Evolutionary conservation across 1,139 yeast genomes (phyloP), one percentile per base, ranked within the genome.

Genomic region (Yamadazyma sp.): DNA sequence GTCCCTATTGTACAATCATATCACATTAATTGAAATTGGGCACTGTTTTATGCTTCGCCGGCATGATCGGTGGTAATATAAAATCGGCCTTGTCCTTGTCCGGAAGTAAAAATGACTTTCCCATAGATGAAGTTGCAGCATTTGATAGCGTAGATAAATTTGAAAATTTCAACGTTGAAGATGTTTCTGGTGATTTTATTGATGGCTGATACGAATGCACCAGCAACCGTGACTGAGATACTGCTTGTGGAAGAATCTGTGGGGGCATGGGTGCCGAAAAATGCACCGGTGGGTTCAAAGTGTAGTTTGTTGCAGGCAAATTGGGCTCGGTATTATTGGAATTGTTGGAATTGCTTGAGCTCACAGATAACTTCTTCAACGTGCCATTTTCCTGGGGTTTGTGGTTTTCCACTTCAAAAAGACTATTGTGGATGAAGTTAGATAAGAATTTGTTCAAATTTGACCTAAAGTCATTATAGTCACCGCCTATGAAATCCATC

Each of bases 401-500:
- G 22, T 33, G 35, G 7, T 16, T 24, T 8, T 39, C 46, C 2
- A 11, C 34, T 27, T 26, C 37, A 4, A 31, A 29, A 17, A 46
- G 17, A 15, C 37, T 36, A 10, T 37, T 25, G 25, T 31, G 38
- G 20, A 47, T 38, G 37, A 35, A 44, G 21, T 42, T 42, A 18
- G 34, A 25, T 6, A 41, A 25, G 18, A 49, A 44, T 3, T 18
- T 33, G 5, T 24, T 22, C 35, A 48, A 35, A 30, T 47, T 47
- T 11, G 22, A 13, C 23, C 43, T 41, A 31, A 44, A 44, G 4
- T 29, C 36, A 18, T 3, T 25, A 21, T 35, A 37, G 5, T 31
- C 33, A 14, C 32, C 22, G 13, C 29, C 29, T 10, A 38, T 33
- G 15, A 43, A 53, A 14, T 50, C 44, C 34, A 58, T 43, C 64